Evolutionary conservation across 768 basidiomycete genomes (phyloP).

Genomic region (Pleurotus tuber-regium): DNA sequence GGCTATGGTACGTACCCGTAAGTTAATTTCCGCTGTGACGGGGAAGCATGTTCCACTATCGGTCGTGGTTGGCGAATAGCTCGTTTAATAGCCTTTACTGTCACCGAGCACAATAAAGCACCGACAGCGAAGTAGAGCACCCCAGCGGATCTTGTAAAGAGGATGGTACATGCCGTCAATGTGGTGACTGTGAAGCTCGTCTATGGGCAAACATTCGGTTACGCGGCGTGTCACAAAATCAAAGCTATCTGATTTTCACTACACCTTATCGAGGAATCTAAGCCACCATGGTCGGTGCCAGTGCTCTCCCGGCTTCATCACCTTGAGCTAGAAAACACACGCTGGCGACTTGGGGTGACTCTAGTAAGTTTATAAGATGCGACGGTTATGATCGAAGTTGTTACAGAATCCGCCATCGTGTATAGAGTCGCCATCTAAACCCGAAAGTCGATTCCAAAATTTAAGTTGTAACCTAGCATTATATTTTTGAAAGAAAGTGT

Average conservation of each 20-base stretch:
- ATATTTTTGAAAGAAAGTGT: too few species aligned
- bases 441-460: too few species aligned
- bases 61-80: conserved; percentile 68
- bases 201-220: conserved; percentile 31
- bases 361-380: too few species aligned
- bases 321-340: not conserved
- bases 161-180: conserved; percentile 44
- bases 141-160: conserved; percentile 64
- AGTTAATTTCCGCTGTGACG: conserved; percentile 45
- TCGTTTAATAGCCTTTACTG: conserved; percentile 61
- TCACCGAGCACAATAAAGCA: conserved; percentile 50
- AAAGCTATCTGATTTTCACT: conserved; percentile 6
- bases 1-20: conserved; percentile 72
- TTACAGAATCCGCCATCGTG: too few species aligned
- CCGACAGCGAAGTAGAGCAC: conserved; percentile 59
- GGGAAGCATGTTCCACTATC: conserved; percentile 7
- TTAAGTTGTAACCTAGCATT: too few species aligned
- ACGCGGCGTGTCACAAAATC: not conserved
- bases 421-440: too few species aligned
- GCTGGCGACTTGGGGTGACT: too few species aligned
- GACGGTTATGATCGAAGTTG: too few species aligned
- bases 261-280: conserved; percentile 38
- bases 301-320: not conserved
- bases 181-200: conserved; percentile 55
- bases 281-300: conserved; percentile 26